phyloP scores from a whole-genome alignment of 2,329 filamentous ascomycete species.

The Pseudopithomyces maydicus region DNA sequence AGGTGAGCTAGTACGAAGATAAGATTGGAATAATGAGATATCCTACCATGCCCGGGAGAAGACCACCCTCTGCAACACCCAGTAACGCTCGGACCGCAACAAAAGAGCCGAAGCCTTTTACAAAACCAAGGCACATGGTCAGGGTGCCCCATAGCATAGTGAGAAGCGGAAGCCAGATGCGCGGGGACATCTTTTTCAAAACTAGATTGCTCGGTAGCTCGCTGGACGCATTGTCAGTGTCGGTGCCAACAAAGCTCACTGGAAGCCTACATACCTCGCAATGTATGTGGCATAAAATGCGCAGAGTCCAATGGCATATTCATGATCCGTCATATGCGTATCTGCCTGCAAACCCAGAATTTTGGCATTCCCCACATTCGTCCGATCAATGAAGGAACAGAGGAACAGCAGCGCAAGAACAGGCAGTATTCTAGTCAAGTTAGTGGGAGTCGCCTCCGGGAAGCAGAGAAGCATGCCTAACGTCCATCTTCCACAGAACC shows the following conservation, averaged over 20 bases:
- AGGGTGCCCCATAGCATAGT: slow-evolving; percentile 64
- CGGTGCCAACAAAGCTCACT: neutral
- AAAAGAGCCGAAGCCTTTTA: slow-evolving; percentile 61
- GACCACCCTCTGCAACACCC: slow-evolving; percentile 67
- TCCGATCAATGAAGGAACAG: slow-evolving; percentile 69
- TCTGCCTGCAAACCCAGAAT: slow-evolving; percentile 66
- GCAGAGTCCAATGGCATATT: slow-evolving; percentile 68
- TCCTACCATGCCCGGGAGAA: slow-evolving; percentile 67
- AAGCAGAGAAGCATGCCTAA: slow-evolving; percentile 44
- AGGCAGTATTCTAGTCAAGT: slow-evolving; percentile 59
- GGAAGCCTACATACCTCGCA: slow-evolving; percentile 50
- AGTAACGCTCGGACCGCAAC: slow-evolving; percentile 65
- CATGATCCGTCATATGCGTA: slow-evolving; percentile 59
- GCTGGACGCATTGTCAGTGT: slow-evolving; percentile 37
- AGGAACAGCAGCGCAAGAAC: slow-evolving; percentile 68
- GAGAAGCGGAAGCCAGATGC: slow-evolving; percentile 64
- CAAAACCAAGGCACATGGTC: slow-evolving; percentile 62
- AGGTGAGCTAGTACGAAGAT: slow-evolving; percentile 4
- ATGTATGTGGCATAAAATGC: slow-evolving; percentile 71
- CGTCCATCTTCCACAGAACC: slow-evolving; percentile 61
- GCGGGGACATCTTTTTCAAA: slow-evolving; percentile 65
- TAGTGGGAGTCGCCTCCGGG: neutral
- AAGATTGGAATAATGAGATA: neutral
- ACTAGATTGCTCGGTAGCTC: slow-evolving; percentile 69
- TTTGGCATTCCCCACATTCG: slow-evolving; percentile 75